phyloP scores from a whole-genome alignment of 169 alveolate genomes.

The Plasmodium adleri region DNA sequence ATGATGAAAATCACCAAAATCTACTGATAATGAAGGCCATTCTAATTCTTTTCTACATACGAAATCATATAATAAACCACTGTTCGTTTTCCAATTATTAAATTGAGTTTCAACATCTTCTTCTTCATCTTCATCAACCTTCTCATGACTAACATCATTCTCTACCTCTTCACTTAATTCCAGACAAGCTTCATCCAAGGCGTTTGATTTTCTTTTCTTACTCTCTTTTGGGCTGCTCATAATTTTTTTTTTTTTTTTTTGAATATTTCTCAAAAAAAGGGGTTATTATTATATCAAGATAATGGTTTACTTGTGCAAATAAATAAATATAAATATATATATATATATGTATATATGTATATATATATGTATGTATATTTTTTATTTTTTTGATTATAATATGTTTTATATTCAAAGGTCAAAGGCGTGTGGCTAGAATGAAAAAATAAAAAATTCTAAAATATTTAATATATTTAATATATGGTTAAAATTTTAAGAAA shows the following conservation, averaged over 20 bases:
- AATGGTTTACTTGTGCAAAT: too few relatives aligned
- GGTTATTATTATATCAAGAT: too few relatives aligned
- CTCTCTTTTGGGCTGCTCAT: conserved; percentile 32
- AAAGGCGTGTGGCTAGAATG: too few relatives aligned
- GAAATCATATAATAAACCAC: conserved; percentile 56
- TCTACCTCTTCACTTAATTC: conserved; percentile 52
- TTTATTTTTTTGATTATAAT: too few relatives aligned
- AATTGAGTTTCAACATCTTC: conserved; percentile 45
- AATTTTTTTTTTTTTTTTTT: neutral
- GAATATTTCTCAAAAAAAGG: too few relatives aligned
- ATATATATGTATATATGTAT: too few relatives aligned
- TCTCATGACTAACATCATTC: conserved; percentile 4
- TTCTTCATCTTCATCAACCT: conserved; percentile 12
- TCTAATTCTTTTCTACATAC: conserved; percentile 63
- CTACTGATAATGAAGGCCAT: conserved; percentile 64
- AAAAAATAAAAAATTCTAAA: too few relatives aligned
- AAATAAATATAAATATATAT: too few relatives aligned
- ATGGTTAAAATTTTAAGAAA: too few relatives aligned
- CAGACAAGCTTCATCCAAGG: conserved; percentile 59
- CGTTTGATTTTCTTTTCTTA: conserved; percentile 55
- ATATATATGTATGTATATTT: too few relatives aligned
- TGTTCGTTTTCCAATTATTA: conserved; percentile 47
- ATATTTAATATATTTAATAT: too few relatives aligned
- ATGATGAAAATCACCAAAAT: conserved; percentile 41
- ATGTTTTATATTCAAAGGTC: too few relatives aligned